Base-by-base conservation (phyloP, 495 filamentous ascomycete species). In the Penicillium parvum region DNA sequence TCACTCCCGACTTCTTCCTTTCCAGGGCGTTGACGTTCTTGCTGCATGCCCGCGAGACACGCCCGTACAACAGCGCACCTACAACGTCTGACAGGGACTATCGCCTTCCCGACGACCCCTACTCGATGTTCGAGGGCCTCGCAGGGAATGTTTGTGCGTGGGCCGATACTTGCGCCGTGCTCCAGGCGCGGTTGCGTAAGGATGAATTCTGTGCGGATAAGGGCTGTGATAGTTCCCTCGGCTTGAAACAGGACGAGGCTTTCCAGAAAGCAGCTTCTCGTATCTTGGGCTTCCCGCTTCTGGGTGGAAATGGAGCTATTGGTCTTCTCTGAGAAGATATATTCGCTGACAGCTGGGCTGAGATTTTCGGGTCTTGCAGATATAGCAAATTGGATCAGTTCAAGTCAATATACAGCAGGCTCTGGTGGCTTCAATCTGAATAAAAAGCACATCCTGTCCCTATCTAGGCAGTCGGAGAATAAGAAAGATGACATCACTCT, bases 91-190 rank as follows among this genome's bases (percentile, higher is more conserved):
- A 47, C 5, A 45, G 58, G 38, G 51, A 64, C 15, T 76, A 71
- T 30, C 68, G 71, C 7, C 52, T 61, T 49, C 73, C 71, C 5
- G 73, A 76, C 47, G 57, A 58, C 19, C 68, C 72, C 7, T 73
- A 62, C 41, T 57, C 55, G 15, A 47, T 73, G 11, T 68, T 63
- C 12, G 71, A 76, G 37, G 73, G 73, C 9, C 50, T 76, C 7
- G 52, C 72, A 1, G 73, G 73, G 2, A 67, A 61, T 15, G 34
- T 75, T 2, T 72, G 67, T 49, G 73, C 72, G 2, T 74, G 71
- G 72, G 63, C 69, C 9, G 67, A 74, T 25, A 53, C 68, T 5
- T 74, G 67, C 23, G 58, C 61, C 3, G 55, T 63, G 2, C 43
- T 74, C 10, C 56, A 65, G 29, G 58, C 54, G 16, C 58, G 54